Evolutionary conservation across 208 protist genomes (phyloP), one percentile per base, ranked within the genome.

Genomic region (Trypanosoma mega): DNA sequence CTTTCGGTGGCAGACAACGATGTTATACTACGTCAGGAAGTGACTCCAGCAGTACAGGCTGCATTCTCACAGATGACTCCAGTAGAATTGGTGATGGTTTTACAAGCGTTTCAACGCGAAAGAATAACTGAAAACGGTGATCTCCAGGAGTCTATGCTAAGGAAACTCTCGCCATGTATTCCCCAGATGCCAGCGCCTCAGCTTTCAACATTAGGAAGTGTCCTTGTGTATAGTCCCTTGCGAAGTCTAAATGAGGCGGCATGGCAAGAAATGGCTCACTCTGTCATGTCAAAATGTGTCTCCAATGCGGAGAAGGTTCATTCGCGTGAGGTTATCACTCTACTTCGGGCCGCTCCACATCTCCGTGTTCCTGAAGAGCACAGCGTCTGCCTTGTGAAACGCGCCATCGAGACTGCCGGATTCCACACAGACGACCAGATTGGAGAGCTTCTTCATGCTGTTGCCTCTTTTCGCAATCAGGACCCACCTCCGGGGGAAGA

Each of bases 61-160:
- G 41, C 64, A 18, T 70, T 89, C 53, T 55, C 49, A 11, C 73
- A 87, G 20, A 88, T 94, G 79, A 80, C 72, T 30, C 74, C 84
- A 18, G 88, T 94, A 9, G 84, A 94, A 56, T 57, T 92, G 47
- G 80, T 92, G 7, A 94, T 94, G 87, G 66, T 88, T 53, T 60
- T 92, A 26, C 87, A 94, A 60, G 87, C 87, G 16, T 90, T 88
- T 56, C 57, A 74, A 55, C 80, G 87, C 20, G 49, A 59, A 27
- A 48, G 49, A 46, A 66, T 93, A n/a, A 20, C 21, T 11, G 71
- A 71, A 2, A 69, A 72, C 18, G 72, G 39, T 7, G 39, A 59
- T 47, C 50, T 88, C 52, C 76, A 85, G 65, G 68, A 80, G 30
- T 47, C 50, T 9, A 63, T 93, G 41, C 27, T 90, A 26, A 43